These are phyloP conservation scores for Blastobotrys apis DNA, from an alignment of 1,139 yeast species.

Conservation along the genomic window DNA sequence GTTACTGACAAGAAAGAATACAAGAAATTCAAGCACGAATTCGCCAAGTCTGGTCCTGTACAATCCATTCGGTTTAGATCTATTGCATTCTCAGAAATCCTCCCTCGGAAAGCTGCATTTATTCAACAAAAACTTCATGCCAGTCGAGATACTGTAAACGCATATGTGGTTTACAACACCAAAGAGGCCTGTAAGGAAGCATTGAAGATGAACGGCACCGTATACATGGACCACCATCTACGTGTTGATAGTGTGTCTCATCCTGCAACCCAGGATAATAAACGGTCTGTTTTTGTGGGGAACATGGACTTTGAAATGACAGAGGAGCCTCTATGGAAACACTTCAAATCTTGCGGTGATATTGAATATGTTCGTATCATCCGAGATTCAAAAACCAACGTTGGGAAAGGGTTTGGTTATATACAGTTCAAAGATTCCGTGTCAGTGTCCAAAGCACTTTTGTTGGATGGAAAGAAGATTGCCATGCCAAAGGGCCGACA, in stretches of 20 bases:
- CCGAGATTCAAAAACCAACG: slow-evolving; percentile 86
- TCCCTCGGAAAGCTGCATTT: slow-evolving; percentile 91
- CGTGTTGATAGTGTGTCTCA: slow-evolving; percentile 91
- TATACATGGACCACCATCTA: slow-evolving; percentile 69
- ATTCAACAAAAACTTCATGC: slow-evolving; percentile 75
- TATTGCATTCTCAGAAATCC: slow-evolving; percentile 78
- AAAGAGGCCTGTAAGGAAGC: slow-evolving; percentile 53
- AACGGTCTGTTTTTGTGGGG: slow-evolving; percentile 85
- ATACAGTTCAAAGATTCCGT: slow-evolving; percentile 84
- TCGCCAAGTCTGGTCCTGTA: slow-evolving; percentile 55
- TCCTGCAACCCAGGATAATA: slow-evolving; percentile 81
- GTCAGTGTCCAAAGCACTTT: slow-evolving; percentile 75
- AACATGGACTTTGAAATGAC: slow-evolving; percentile 88
- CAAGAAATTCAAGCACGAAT: slow-evolving; percentile 60
- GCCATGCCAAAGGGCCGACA: slow-evolving; percentile 49
- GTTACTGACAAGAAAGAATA: slow-evolving; percentile 59
- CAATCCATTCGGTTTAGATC: slow-evolving; percentile 86
- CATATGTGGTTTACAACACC: slow-evolving; percentile 73
- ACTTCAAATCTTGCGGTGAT: slow-evolving; percentile 63
- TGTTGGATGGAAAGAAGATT: slow-evolving; percentile 69
- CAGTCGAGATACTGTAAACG: slow-evolving; percentile 75
- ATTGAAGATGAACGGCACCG: slow-evolving; percentile 56
- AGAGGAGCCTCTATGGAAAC: slow-evolving; percentile 85
- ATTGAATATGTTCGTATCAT: slow-evolving; percentile 87
- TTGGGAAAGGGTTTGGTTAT: slow-evolving; percentile 97